Evolutionary conservation across 805 yeast species (phyloP).

Genomic region (Yarrowia sp.): DNA sequence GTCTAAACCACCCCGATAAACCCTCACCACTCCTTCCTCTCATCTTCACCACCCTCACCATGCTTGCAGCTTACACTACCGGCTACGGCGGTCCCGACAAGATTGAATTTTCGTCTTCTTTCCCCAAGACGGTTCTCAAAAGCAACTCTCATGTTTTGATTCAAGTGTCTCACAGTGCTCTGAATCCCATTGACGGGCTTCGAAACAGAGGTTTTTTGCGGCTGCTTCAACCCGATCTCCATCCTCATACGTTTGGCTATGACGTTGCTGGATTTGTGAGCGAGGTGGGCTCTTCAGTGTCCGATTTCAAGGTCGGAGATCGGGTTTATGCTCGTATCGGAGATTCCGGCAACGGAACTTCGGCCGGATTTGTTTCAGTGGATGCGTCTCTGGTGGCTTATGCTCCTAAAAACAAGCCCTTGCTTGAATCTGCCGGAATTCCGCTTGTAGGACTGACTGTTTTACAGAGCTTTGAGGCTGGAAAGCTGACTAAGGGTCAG

Average conservation of each 20-base stretch:
- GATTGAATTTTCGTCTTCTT: neutral
- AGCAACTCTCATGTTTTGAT: conserved; percentile 29
- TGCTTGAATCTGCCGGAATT: conserved; percentile 31
- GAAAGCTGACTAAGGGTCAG: conserved; percentile 24
- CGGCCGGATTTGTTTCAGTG: conserved; percentile 30
- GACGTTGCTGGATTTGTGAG: conserved; percentile 35
- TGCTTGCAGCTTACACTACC: conserved; percentile 19
- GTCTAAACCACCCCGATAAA: too few species aligned
- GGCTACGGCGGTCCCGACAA: conserved; percentile 19
- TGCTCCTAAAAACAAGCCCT: conserved; percentile 31
- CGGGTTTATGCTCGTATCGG: conserved; percentile 29
- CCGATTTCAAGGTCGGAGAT: conserved; percentile 32
- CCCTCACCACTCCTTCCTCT: neutral
- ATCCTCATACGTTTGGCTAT: conserved; percentile 31
- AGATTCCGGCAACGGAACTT: conserved; percentile 27
- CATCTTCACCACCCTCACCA: neutral
- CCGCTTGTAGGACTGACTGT: conserved; percentile 32
- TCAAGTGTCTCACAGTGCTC: conserved; percentile 32
- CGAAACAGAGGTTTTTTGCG: conserved; percentile 28
- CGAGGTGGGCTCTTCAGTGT: conserved; percentile 32
- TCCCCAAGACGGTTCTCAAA: conserved; percentile 2
- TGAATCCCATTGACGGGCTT: conserved; percentile 35
- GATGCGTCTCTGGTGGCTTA: conserved; percentile 24
- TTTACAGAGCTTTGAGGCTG: conserved; percentile 28
- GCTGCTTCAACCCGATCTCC: conserved; percentile 12